Evolutionary conservation across 1,139 yeast species (phyloP), one percentile per base, ranked within the genome.

Genomic region (Ogataea hybrid): DNA sequence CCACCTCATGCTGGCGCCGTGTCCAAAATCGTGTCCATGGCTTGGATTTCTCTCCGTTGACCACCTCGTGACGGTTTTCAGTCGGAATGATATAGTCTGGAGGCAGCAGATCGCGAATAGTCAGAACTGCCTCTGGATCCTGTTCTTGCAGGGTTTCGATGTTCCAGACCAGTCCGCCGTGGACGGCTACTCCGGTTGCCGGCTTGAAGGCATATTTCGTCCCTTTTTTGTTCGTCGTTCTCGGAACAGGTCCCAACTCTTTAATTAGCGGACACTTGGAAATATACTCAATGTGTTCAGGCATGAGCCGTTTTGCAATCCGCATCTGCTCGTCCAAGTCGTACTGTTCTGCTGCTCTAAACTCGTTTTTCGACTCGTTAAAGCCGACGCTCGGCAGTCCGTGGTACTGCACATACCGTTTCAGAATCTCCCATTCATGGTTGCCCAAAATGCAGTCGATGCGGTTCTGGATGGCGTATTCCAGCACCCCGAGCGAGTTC

Each of bases 371-470:
- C 14, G 45, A 42, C 23, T 51, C 48, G 5, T 42, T 39, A 29
- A 54, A 52, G 5, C 41, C 27, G 3, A 62, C 51, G n/a, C 50
- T 40, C 6, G 61, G 64, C 32, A 81, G 62, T 5, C 75, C 71
- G 54, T 80, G 87, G 54, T 71, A 74, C 37, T 68, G 69, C 1
- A 84, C 77, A 56, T 85, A 85, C 55, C 79, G 64, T 42, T 76
- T 71, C 49, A 85, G 56, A 14, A 82, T 73, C 49, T 77, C 79
- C 52, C 81, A 72, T 59, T 90, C 97, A 62, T 90, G 96, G 66
- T 90, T 90, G 0, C 97, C 97, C 49, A 94, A 66, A 3, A 90
- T 79, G 61, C 96, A 89, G 38, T 77, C 79, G 12, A 85, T 73
- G 4, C 75, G 64, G 49, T 79, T 64, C n/a, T 73, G 65, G 35